These are phyloP conservation scores for Fraxinus sp. DNA, from an alignment of 305 asterid genomes.

Conservation along the genomic window DNA sequence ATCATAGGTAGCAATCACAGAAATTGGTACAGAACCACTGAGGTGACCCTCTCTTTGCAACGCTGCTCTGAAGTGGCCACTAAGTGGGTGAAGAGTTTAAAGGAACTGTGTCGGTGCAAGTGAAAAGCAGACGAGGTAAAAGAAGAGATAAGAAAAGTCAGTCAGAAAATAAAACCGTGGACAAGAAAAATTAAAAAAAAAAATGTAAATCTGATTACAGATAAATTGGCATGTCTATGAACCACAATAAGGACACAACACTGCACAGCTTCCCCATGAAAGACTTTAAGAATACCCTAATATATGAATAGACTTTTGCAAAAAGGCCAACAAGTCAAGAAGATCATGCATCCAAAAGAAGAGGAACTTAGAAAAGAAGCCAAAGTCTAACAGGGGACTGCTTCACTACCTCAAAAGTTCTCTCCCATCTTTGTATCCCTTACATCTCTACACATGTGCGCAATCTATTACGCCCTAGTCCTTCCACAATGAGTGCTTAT, in stretches of 20 bases:
- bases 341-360: not conserved
- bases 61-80: constrained; percentile 88
- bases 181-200: not conserved
- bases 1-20: constrained; percentile 68
- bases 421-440: not conserved
- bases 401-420: not conserved
- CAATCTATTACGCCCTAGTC: not conserved
- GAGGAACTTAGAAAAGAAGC: not conserved
- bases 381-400: not conserved
- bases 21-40: constrained; percentile 68
- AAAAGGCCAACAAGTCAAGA: not conserved
- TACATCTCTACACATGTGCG: not conserved
- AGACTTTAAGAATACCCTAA: not conserved
- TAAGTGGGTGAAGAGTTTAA: constrained; percentile 67
- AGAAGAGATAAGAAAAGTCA: not conserved
- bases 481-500: not conserved
- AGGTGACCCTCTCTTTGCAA: constrained; percentile 56
- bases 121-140: constrained; percentile 11
- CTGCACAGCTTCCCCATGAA: not conserved
- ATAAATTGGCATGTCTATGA: constrained; percentile 12
- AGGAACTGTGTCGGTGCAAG: constrained; percentile 63
- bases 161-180: not conserved
- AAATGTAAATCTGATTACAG: constrained; percentile 1
- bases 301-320: not conserved
- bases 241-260: constrained; percentile 9